A percentile compares a stretch with the other conserved stretches of the same genome.
Conservation (phyloP, 148 eudicot species). For the Dianthus caryophyllus region DNA sequence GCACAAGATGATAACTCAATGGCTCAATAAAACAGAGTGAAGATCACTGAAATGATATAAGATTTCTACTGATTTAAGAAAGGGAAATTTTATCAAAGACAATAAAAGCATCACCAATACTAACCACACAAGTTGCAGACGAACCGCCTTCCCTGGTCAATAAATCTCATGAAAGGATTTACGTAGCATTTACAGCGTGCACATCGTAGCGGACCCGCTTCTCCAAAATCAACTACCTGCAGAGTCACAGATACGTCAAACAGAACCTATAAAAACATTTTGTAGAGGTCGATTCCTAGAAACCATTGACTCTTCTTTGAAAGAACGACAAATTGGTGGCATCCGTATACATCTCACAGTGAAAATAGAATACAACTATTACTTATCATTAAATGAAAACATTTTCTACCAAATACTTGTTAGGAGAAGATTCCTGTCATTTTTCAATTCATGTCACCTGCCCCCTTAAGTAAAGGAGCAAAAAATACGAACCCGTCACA, state of each 20-base stretch:
- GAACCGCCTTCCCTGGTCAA: slow-evolving; percentile 91
- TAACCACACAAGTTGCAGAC: slow-evolving; percentile 95
- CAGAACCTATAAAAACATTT: not conserved
- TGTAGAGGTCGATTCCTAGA: not conserved
- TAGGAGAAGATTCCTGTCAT: not conserved
- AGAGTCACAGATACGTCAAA: slow-evolving; percentile 12
- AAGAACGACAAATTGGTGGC: not conserved
- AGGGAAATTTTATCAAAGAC: not conserved
- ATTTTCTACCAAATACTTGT: not conserved
- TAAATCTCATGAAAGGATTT: slow-evolving; percentile 93
- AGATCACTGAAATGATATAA: not conserved
- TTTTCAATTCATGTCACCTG: not conserved
- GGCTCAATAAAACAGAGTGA: not conserved
- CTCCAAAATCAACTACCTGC: slow-evolving; percentile 95
- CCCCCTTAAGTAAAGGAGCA: not conserved
- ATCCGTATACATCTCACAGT: not conserved
- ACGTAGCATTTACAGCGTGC: slow-evolving; percentile 99
- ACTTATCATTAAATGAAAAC: not conserved
- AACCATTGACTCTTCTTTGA: not conserved
- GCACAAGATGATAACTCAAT: not conserved
- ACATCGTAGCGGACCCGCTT: slow-evolving; percentile 96
- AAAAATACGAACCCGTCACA: not conserved
- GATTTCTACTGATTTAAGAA: not conserved
- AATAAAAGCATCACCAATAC: slow-evolving; percentile 16
- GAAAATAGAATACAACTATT: not conserved